These are phyloP conservation scores for Zygoascus meyerae DNA, from an alignment of 1,139 yeast species.

Conservation along the genomic window DNA sequence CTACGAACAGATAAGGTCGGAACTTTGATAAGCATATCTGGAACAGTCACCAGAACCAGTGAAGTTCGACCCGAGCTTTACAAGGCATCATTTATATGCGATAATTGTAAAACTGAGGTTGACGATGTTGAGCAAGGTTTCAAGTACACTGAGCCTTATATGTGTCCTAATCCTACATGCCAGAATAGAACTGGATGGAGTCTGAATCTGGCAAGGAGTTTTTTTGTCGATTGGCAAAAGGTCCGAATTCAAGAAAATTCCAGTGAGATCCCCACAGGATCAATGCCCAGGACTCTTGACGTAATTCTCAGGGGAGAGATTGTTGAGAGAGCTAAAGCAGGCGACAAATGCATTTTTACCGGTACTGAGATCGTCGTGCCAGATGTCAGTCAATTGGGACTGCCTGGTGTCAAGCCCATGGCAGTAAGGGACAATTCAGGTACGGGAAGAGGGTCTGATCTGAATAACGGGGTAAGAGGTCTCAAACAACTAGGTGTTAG, in stretches of 20 bases:
- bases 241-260: constrained; percentile 95
- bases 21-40: constrained; percentile 74
- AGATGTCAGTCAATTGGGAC: constrained; percentile 89
- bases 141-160: constrained; percentile 91
- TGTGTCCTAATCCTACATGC: constrained; percentile 83
- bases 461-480: constrained; percentile 82
- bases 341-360: constrained; percentile 90
- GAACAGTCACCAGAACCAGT: constrained; percentile 94
- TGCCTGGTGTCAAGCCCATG: constrained; percentile 92
- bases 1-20: constrained; percentile 88
- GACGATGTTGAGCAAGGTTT: constrained; percentile 92
- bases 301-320: constrained; percentile 90
- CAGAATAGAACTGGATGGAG: constrained; percentile 86
- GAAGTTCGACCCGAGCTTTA: constrained; percentile 95
- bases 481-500: constrained; percentile 85
- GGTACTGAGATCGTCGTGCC: constrained; percentile 97
- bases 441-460: constrained; percentile 55
- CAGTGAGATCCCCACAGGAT: constrained; percentile 94
- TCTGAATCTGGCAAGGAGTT: constrained; percentile 73
- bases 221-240: constrained; percentile 95
- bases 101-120: constrained; percentile 75
- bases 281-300: constrained; percentile 97
- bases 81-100: constrained; percentile 85
- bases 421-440: constrained; percentile 62
- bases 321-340: constrained; percentile 96